Conservation (phyloP, 371 early-diverging fungal genomes). For the Lichtheimia ornata region DNA sequence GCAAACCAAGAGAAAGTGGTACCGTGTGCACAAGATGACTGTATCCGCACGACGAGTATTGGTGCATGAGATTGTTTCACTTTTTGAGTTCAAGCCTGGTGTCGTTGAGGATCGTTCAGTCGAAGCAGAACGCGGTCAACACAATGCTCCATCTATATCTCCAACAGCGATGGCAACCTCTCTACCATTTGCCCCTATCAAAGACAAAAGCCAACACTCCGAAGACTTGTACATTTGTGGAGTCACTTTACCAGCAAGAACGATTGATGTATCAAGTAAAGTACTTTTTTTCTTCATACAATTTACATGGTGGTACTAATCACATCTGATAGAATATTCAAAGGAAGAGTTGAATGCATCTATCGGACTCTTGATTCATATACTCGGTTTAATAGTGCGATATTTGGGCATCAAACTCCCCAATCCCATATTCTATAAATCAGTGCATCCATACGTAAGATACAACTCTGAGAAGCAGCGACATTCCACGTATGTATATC, state of each 20-base stretch:
- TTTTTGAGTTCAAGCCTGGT: constrained; percentile 58
- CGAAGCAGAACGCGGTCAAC: constrained; percentile 1
- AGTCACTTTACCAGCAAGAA: constrained; percentile 41
- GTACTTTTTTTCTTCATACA: background rate
- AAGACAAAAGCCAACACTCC: constrained; percentile 2
- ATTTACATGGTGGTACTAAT: no score
- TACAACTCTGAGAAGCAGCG: constrained; percentile 20
- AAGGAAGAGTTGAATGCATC: constrained; percentile 84
- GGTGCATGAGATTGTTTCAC: constrained; percentile 55
- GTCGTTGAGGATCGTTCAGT: constrained; percentile 24
- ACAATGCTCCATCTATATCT: background rate
- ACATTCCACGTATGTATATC: constrained; percentile 14
- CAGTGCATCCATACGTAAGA: constrained; percentile 52
- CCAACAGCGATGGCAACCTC: constrained; percentile 9
- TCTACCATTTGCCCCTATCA: constrained; percentile 12
- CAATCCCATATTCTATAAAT: constrained; percentile 59
- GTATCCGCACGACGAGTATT: constrained; percentile 49
- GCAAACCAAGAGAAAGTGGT: constrained; percentile 35
- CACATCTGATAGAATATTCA: constrained; percentile 26
- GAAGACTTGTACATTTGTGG: constrained; percentile 63
- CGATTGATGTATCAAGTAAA: constrained; percentile 49
- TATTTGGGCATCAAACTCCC: constrained; percentile 82
- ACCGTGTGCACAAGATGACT: constrained; percentile 37
- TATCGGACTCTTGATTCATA: constrained; percentile 77
- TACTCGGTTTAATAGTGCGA: constrained; percentile 74